Conservation (phyloP, 441 rosid species). For the Capsella rubella region DNA sequence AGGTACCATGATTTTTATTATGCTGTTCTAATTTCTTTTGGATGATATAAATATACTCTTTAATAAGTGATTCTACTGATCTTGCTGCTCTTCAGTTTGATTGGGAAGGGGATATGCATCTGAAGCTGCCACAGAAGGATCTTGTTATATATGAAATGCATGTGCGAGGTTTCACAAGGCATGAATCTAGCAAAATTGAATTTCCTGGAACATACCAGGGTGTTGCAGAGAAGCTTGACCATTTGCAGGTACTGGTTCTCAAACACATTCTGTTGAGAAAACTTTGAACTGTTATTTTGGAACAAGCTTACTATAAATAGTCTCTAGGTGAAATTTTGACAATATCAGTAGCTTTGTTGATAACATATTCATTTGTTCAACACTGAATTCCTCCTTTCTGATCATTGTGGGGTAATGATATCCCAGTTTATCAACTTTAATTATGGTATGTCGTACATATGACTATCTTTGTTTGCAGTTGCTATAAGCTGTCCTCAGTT, state of each 20-base stretch:
- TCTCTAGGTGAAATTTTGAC: neutral
- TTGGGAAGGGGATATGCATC: conserved; percentile 96
- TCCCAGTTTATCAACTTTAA: conserved; percentile 2
- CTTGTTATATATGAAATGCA: conserved; percentile 91
- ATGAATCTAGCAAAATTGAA: conserved; percentile 76
- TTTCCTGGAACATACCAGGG: conserved; percentile 91
- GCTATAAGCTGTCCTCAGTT: conserved; percentile 12
- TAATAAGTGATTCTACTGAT: conserved; percentile 11
- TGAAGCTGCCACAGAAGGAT: conserved; percentile 75
- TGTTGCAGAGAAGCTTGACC: conserved; percentile 89
- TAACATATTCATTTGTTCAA: conserved; percentile 27
- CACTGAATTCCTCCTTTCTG: conserved; percentile 4
- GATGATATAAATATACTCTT: neutral
- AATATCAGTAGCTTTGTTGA: conserved; percentile 9
- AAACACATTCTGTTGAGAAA: neutral
- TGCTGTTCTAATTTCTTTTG: neutral
- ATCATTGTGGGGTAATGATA: neutral
- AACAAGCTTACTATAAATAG: conserved; percentile 8
- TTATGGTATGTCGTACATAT: conserved; percentile 4
- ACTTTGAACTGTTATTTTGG: neutral
- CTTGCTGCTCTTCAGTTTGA: conserved; percentile 71
- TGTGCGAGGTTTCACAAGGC: conserved; percentile 90
- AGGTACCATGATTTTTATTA: conserved; percentile 52
- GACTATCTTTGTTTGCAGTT: neutral
- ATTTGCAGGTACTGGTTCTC: conserved; percentile 69